Evolutionary conservation across 768 basidiomycete species (phyloP), one percentile per base, ranked within the genome.

Genomic region (Lentinula boryana): DNA sequence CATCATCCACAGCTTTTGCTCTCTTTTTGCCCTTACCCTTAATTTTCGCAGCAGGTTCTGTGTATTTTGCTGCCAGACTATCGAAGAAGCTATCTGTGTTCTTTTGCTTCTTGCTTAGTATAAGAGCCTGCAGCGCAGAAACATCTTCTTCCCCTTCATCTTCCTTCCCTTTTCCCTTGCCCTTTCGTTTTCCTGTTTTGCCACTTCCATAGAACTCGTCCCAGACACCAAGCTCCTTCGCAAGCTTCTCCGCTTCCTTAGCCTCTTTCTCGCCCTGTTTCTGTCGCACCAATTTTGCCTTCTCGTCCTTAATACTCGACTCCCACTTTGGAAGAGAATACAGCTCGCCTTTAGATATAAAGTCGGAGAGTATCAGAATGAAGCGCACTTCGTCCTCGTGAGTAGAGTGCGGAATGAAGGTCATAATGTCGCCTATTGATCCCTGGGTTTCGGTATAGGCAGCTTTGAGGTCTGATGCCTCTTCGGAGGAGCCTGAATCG

Each of bases 211-310:
- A 93, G 67, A 94, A 94, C 66, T 94, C 92, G 60, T 97, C 94
- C 93, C 93, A 95, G 9, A 97, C 90, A 2, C 94, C 95, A 15
- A 98, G 74, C 63, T 93, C 91, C 65, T 86, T 91, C 5, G 95
- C 95, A 44, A 88, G 74, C 18, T 82, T 78, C 71, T 93, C 95
- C 3, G 95, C 95, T 66, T 96, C 93, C 59, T 76, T 75, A 1
- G 91, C 92, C 71, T 95, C 94, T 70, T 87, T 88, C 63, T 86
- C 78, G 1, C 85, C 83, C 66, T 84, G 82, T 71, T 89, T 92
- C 76, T 80, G 82, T 48, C 95, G 81, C 18, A 85, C 82, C 64
- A 88, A 80, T 64, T 80, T 85, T 4, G 86, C 86, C 73, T 91
- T 93, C 72, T 89, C 84, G 69, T 98, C 94, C 69, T 84, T 88